Conservation (phyloP, 208 protist genomes). For the Dictyostelium gargantuum region DNA sequence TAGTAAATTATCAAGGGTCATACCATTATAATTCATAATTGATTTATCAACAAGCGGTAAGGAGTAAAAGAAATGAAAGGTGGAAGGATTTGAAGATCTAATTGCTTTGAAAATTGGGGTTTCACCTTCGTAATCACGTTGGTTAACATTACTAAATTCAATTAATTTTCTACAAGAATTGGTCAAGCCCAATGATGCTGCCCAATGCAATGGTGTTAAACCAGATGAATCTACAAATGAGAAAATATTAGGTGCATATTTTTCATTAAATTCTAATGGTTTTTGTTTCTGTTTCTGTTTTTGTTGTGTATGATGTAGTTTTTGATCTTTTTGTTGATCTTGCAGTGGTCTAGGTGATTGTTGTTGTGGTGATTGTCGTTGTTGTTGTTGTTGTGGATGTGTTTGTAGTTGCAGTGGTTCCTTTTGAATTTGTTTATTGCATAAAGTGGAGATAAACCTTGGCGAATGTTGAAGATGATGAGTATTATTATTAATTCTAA, state of each 20-base stretch:
- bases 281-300: too few species aligned
- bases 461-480: too few species aligned
- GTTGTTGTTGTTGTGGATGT: too few species aligned
- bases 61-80: background rate
- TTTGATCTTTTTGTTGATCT: too few species aligned
- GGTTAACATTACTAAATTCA: background rate
- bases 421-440: too few species aligned
- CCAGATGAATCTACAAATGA: background rate
- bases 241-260: background rate
- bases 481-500: background rate
- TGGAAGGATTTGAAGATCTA: background rate
- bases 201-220: slow-evolving; percentile 19
- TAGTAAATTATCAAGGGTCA: background rate
- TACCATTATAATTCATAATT: background rate
- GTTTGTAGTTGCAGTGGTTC: too few species aligned
- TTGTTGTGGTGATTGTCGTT: too few species aligned
- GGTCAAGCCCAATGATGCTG: background rate
- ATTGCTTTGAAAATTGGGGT: slow-evolving; percentile 41
- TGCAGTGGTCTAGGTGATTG: too few species aligned
- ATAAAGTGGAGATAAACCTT: too few species aligned
- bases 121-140: background rate
- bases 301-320: background rate
- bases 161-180: background rate
- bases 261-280: too few species aligned
- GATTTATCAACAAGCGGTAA: background rate